phyloP scores from a whole-genome alignment of 805 yeast genomes.

The Helenozyma baotianmanensis region DNA sequence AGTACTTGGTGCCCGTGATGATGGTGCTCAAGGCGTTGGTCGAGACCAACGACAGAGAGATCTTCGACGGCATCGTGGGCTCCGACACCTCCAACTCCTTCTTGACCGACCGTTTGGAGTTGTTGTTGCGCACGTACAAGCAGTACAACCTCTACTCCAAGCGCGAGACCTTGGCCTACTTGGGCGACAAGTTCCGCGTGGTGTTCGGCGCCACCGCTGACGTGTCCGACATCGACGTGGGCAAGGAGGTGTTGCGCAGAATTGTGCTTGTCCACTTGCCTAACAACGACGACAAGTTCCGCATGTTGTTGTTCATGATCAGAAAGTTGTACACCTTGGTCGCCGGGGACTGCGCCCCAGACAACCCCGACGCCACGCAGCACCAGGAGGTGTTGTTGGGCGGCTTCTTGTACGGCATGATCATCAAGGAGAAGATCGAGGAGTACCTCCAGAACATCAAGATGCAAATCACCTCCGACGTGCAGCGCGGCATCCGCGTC shows the following conservation, averaged over 20 bases:
- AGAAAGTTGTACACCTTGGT: slow-evolving; percentile 91
- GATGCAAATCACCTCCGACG: slow-evolving; percentile 72
- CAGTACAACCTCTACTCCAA: slow-evolving; percentile 71
- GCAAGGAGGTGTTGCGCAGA: slow-evolving; percentile 73
- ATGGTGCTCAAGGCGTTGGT: slow-evolving; percentile 87
- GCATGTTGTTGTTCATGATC: slow-evolving; percentile 87
- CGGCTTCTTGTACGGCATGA: slow-evolving; percentile 95
- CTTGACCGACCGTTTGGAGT: slow-evolving; percentile 95
- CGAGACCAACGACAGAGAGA: slow-evolving; percentile 90
- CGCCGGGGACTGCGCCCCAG: slow-evolving; percentile 95
- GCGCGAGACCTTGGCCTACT: slow-evolving; percentile 85
- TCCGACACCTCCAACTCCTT: slow-evolving; percentile 82
- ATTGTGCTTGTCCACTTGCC: slow-evolving; percentile 87
- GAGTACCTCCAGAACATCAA: slow-evolving; percentile 77
- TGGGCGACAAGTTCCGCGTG: slow-evolving; percentile 94
- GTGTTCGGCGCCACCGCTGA: slow-evolving; percentile 89
- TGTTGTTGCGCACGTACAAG: slow-evolving; percentile 84
- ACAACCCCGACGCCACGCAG: slow-evolving; percentile 98
- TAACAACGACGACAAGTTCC: slow-evolving; percentile 72
- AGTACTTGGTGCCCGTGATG: slow-evolving; percentile 86
- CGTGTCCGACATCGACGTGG: slow-evolving; percentile 84
- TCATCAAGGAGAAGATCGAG: slow-evolving; percentile 91
- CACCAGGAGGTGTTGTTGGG: slow-evolving; percentile 96
- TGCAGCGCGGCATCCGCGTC: slow-evolving; percentile 73
- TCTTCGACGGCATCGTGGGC: slow-evolving; percentile 95